phyloP scores from a whole-genome alignment of 495 filamentous ascomycete species.

The Aspergillus conjunctus region DNA sequence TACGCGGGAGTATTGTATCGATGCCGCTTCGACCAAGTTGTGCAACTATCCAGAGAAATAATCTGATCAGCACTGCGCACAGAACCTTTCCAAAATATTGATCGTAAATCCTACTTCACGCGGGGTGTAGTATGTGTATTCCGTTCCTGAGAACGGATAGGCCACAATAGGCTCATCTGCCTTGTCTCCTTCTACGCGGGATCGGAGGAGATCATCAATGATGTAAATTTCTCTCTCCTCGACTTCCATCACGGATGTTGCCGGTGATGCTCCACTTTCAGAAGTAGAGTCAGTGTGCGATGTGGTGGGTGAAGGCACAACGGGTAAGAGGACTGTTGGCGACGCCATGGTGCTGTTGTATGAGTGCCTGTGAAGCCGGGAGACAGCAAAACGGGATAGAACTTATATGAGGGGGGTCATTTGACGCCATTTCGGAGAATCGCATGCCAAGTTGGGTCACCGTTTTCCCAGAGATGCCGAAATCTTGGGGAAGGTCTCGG shows the following conservation, averaged over 20 bases:
- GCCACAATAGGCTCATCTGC: constrained; percentile 36
- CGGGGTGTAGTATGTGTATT: constrained; percentile 41
- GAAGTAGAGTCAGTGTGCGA: neutral
- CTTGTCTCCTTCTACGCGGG: constrained; percentile 25
- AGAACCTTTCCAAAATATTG: too few relatives aligned
- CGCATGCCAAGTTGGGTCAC: neutral
- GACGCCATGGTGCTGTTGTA: constrained; percentile 4
- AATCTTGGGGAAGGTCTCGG: constrained; percentile 6
- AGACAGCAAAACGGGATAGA: neutral
- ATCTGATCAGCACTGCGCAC: too few relatives aligned
- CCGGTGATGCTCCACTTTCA: constrained; percentile 5
- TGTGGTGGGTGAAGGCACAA: neutral
- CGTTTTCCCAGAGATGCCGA: constrained; percentile 3
- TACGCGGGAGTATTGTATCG: constrained; percentile 25
- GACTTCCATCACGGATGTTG: constrained; percentile 16
- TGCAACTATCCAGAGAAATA: too few relatives aligned
- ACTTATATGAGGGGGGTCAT: constrained; percentile 8
- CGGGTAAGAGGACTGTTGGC: constrained; percentile 4
- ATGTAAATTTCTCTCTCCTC: constrained; percentile 25
- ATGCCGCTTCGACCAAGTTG: constrained; percentile 34
- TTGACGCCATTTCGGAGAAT: constrained; percentile 8
- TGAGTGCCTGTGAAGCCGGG: neutral
- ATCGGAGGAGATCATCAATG: constrained; percentile 34
- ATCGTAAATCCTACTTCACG: constrained; percentile 28
- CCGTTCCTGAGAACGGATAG: constrained; percentile 31